Evolutionary conservation across 306 rosid species (phyloP).

Genomic region (Lagenaria siceraria): DNA sequence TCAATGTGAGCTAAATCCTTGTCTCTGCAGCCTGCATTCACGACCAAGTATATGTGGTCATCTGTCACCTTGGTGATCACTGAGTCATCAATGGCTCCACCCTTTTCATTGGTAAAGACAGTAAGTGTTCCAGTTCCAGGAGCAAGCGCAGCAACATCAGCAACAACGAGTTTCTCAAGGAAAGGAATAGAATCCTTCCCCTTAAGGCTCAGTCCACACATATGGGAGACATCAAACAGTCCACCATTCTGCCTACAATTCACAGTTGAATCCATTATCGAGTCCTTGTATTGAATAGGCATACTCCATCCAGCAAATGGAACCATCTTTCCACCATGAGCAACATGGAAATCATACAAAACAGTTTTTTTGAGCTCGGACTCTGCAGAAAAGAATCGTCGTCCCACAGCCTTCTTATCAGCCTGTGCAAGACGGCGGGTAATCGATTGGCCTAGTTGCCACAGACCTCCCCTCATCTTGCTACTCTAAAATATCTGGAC

Average conservation of each 20-base stretch:
- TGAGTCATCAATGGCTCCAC: conserved; percentile 89
- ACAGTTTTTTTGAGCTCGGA: conserved; percentile 79
- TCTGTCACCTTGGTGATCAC: conserved; percentile 77
- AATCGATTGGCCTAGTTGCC: conserved; percentile 80
- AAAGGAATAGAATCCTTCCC: conserved; percentile 62
- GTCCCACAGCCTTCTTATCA: conserved; percentile 68
- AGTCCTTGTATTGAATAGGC: conserved; percentile 95
- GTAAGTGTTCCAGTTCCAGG: conserved; percentile 74
- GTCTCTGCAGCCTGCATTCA: conserved; percentile 91
- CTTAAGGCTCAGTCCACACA: conserved; percentile 91
- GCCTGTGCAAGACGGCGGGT: conserved; percentile 68
- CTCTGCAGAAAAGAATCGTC: conserved; percentile 52
- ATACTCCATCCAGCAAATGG: conserved; percentile 98
- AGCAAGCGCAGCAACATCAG: conserved; percentile 74
- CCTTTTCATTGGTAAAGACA: conserved; percentile 89
- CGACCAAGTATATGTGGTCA: conserved; percentile 78
- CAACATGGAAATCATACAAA: conserved; percentile 73
- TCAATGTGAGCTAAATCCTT: conserved; percentile 92
- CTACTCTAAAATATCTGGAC: conserved; percentile 13
- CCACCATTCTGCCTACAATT: conserved; percentile 75
- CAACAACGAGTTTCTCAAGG: conserved; percentile 80
- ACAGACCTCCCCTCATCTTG: conserved; percentile 60
- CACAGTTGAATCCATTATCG: conserved; percentile 83
- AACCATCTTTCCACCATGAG: conserved; percentile 91
- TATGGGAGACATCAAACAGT: conserved; percentile 80